phyloP scores from a whole-genome alignment of 305 asterid species.

The Plantago rigida region DNA sequence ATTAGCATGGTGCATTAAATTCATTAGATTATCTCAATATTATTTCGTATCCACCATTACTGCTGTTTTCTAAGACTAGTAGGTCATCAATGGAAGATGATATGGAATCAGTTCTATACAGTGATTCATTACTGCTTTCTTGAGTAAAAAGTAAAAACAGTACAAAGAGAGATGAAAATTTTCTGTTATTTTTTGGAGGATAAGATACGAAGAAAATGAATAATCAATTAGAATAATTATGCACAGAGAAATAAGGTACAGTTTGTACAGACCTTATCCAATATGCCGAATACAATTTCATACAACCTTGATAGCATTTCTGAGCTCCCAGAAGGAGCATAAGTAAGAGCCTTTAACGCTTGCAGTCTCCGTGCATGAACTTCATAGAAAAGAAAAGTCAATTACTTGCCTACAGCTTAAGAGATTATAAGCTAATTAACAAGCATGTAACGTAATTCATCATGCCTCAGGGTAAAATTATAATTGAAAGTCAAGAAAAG shows the following conservation, averaged over 20 bases:
- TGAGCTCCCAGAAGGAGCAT: constrained; percentile 85
- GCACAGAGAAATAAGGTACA: constrained; percentile 4
- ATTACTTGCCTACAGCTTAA: constrained; percentile 24
- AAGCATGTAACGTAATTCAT: too few relatives aligned
- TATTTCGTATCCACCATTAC: background rate
- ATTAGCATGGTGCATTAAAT: too few relatives aligned
- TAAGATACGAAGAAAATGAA: too few relatives aligned
- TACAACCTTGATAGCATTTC: constrained; percentile 81
- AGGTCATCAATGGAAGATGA: background rate
- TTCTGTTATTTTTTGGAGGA: background rate
- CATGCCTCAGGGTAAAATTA: too few relatives aligned
- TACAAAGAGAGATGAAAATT: background rate
- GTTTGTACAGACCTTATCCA: constrained; percentile 68
- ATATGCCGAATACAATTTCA: constrained; percentile 81
- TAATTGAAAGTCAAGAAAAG: too few relatives aligned
- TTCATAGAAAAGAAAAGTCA: constrained; percentile 35
- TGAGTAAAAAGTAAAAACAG: background rate
- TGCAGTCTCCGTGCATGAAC: constrained; percentile 98
- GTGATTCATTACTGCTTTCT: background rate
- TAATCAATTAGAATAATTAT: background rate
- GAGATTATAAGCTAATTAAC: background rate
- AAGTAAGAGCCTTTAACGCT: constrained; percentile 92
- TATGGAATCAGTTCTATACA: background rate
- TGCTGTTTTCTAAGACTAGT: background rate
- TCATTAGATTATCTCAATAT: background rate